Base-by-base conservation (phyloP, 306 rosid genomes). In the Medicago ruthenica region DNA sequence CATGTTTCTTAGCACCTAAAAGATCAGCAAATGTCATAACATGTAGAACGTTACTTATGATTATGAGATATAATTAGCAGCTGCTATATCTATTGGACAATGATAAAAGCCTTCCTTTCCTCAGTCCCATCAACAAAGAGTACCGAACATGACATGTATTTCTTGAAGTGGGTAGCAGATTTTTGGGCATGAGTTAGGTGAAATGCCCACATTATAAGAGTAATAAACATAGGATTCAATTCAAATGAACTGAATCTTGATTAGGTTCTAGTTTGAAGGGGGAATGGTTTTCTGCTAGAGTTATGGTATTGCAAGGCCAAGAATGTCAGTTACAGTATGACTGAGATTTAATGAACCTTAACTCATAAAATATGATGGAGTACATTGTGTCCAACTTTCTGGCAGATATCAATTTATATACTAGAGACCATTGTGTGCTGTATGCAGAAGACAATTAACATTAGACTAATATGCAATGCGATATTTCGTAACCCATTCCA, bases 31-130 rank as follows among this genome's bases (percentile, higher is more conserved):
- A 69, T 8, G 50, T 64, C 65, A 50, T 18, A 62, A 62, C 67
- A 68, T 10, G 47, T 48, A 36, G 70, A 53, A 12, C 50, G 34
- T 66, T 40, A 61, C n/a, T 24, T 15, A 31, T 20, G 44, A 15
- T 24, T 15, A 39, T 27, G 42, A 60, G 12, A 62, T 9, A 59
- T 11, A 6, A 10, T 16, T 45, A 75, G 70, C 13, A 36, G 60
- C 74, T 74, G 64, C 44, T 34, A 41, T 34, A 27, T 12, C 42
- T 62, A 63, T 51, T 81, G 50, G 37, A 64, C 54, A 77, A 47
- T 55, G 81, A 70, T 6, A 69, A 71, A 61, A 68, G 34, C 57
- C 66, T 50, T 6, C 37, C 68, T 62, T 7, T 57, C 47, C 69
- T 36, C 36, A n/a, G 48, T 7, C 54, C 45, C 18, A 79, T 10